Conservation (phyloP, 2,329 filamentous ascomycete species). For the Monosporascus cannonballus region DNA sequence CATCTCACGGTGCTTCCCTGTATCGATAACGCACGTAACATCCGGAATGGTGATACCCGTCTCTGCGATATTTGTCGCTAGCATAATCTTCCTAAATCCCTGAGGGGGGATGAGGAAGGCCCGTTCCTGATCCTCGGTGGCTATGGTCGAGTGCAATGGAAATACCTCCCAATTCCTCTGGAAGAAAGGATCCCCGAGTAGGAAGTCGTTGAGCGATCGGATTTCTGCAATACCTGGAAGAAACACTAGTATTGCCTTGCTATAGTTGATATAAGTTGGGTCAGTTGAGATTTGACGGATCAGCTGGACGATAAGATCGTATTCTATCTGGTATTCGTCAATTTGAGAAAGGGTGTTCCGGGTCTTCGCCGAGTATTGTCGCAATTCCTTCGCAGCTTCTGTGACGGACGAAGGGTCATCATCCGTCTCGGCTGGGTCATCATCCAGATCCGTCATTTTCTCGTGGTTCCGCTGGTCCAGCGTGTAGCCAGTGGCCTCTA, state of each 20-base stretch:
- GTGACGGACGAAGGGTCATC: constrained; percentile 45
- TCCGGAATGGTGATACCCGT: constrained; percentile 98
- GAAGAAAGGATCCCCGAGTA: constrained; percentile 72
- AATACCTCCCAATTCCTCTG: constrained; percentile 76
- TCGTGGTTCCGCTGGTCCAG: constrained; percentile 44
- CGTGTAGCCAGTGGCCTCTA: constrained; percentile 77
- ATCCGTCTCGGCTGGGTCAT: constrained; percentile 48
- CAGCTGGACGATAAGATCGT: constrained; percentile 75
- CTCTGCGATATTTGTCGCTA: constrained; percentile 97
- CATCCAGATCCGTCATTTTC: constrained; percentile 57
- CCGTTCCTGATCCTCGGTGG: constrained; percentile 91
- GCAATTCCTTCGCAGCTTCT: constrained; percentile 59
- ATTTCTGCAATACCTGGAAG: constrained; percentile 93
- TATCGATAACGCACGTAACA: constrained; percentile 93
- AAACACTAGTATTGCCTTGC: constrained; percentile 90
- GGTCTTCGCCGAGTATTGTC: constrained; percentile 70
- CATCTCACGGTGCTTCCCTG: constrained; percentile 97
- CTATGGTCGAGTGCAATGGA: constrained; percentile 88
- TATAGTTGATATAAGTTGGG: constrained; percentile 61
- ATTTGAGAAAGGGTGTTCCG: constrained; percentile 68
- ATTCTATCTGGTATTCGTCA: constrained; percentile 89
- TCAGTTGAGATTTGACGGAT: constrained; percentile 70
- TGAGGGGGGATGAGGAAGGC: constrained; percentile 81
- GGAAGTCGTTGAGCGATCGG: constrained; percentile 76
- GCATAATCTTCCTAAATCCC: constrained; percentile 83